Base-by-base conservation (phyloP, 2,329 filamentous ascomycete species). In the Domatiomyces globalis region DNA sequence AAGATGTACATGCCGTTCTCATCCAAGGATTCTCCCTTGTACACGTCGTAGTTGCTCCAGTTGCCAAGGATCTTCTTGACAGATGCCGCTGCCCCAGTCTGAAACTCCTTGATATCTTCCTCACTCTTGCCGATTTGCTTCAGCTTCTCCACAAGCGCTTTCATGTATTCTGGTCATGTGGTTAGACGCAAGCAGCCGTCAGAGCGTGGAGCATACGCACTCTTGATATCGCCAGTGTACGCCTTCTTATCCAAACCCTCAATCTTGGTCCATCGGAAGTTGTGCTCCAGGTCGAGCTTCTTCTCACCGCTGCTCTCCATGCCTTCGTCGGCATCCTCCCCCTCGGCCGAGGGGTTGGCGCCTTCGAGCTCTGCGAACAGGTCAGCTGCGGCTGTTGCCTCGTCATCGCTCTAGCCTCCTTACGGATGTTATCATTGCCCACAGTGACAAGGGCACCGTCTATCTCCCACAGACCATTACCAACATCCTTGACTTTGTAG, bases 11-110 rank as follows among this genome's bases (percentile, higher is more conserved):
- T 94, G 76, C 84, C 89, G 66, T 95, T 86, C 63, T 85, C 83
- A 73, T 94, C 80, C 87, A 94, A 94, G 63, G 81, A 84, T 77
- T 92, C 83, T 74, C 90, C 89, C 63, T 85, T 87, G 73, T 85
- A 85, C 73, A 95, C 90, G 71, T 96, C 90, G 71, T 84, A 94
- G 77, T 96, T 87, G 76, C 94, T 89, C 79, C 95, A 95, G 75
- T 87, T 90, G 69, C 84, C 74, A 60, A 95, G 77, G 67, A 79
- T 80, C 76, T 87, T 83, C 79, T 94, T 95, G 71, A 86, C 83
- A 67, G 80, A 94, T 51, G 60, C 71, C 58, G 73, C 67, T 54
- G 88, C 89, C 63, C 81, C 82, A 61, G 75, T 79, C 79, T 95
- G 84, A 74, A 95, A 95, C 18, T 75, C 77, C 61, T 80, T 79